Conservation (phyloP, 352 stramenopile genomes). For the Globisporangium okanoganense region DNA sequence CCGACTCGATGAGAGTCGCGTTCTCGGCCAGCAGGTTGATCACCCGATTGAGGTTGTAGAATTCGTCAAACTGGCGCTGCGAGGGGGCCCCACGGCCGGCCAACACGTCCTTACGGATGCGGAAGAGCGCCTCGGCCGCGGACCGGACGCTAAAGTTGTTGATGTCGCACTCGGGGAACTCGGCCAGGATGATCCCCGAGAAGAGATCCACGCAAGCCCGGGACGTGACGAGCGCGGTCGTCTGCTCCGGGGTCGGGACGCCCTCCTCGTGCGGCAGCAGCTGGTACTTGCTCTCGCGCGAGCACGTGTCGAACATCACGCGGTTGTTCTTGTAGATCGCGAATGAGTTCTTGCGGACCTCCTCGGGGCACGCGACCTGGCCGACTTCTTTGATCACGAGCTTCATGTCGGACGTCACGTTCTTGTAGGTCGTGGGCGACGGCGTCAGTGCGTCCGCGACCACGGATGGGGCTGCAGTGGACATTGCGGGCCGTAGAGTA, state of each 20-base stretch:
- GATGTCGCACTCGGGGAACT: constrained; percentile 15
- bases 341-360: constrained; percentile 32
- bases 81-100: constrained; percentile 12
- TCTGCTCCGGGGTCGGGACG: constrained; percentile 9
- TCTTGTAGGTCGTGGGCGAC: constrained; percentile 8
- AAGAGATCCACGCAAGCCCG: constrained; percentile 10
- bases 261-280: constrained; percentile 1
- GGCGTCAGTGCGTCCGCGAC: background rate
- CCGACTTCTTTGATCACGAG: constrained; percentile 12
- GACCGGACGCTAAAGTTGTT: constrained; percentile 18
- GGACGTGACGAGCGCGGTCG: constrained; percentile 7
- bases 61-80: constrained; percentile 24
- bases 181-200: constrained; percentile 11
- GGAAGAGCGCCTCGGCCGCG: constrained; percentile 21
- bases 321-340: constrained; percentile 40
- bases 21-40: constrained; percentile 27
- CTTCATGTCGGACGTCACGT: constrained; percentile 19
- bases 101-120: constrained; percentile 24
- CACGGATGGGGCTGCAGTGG: background rate
- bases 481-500: background rate
- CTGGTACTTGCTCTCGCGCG: constrained; percentile 10
- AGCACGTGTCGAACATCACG: constrained; percentile 30
- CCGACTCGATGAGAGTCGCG: constrained; percentile 20
- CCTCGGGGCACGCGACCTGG: constrained; percentile 7
- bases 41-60: constrained; percentile 29